These are phyloP conservation scores for Filosporella fistucella DNA, from an alignment of 495 filamentous ascomycete species.

Conservation along the genomic window DNA sequence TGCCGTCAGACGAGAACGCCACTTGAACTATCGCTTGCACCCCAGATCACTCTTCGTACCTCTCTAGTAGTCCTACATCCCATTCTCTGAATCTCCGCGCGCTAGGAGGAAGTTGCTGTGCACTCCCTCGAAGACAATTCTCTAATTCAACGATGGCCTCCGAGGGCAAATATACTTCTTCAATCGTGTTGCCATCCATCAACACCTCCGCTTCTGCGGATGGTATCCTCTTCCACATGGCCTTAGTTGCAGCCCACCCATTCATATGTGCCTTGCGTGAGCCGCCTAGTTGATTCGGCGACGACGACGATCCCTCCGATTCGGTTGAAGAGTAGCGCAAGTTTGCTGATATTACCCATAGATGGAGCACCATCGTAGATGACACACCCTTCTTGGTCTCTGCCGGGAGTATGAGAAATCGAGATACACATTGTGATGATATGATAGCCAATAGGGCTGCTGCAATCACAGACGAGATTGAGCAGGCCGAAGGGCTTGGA, in stretches of 20 bases:
- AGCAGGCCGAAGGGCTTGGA: not conserved
- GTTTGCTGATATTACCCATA: conserved; percentile 2
- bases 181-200: conserved; percentile 49
- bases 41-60: conserved; percentile 25
- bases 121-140: conserved; percentile 41
- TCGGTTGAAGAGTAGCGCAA: not conserved
- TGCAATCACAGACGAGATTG: not conserved
- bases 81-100: conserved; percentile 58
- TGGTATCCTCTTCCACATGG: too few relatives aligned
- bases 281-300: not conserved
- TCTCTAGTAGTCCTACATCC: conserved; percentile 60
- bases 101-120: conserved; percentile 46
- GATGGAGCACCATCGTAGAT: not conserved
- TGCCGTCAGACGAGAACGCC: too few relatives aligned
- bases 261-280: conserved; percentile 4
- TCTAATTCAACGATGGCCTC: conserved; percentile 41
- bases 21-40: too few relatives aligned
- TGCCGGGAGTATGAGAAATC: not conserved
- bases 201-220: conserved; percentile 50
- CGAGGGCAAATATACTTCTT: conserved; percentile 59
- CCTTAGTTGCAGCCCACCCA: too few relatives aligned
- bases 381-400: not conserved
- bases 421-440: conserved; percentile 3
- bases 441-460: not conserved
- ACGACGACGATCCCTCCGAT: not conserved